These are phyloP conservation scores for Neofusicoccum sp. DNA, from an alignment of 2,329 filamentous ascomycete species.

Conservation along the genomic window DNA sequence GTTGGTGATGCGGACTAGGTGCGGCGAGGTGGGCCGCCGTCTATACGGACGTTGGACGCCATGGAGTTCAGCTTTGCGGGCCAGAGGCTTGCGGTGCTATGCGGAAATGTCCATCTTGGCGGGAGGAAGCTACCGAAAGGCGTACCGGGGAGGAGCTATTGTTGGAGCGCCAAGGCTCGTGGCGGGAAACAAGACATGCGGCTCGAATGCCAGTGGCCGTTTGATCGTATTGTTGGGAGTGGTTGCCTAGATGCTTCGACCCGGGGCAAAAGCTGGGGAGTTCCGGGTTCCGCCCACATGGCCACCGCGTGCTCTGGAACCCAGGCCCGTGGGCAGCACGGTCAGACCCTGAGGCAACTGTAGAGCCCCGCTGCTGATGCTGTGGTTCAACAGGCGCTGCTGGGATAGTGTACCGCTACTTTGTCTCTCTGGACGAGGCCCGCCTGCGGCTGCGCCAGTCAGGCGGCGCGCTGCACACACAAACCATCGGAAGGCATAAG, in stretches of 20 bases:
- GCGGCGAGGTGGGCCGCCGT: not conserved
- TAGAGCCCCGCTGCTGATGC: not conserved
- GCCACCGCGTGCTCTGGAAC: not conserved
- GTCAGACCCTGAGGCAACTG: not conserved
- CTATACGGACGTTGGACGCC: not conserved
- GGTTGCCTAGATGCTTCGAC: not conserved
- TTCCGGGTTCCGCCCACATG: not conserved
- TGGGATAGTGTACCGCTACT: not conserved
- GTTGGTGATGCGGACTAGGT: not conserved
- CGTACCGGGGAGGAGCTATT: not conserved
- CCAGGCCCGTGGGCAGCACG: not conserved
- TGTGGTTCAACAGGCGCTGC: not conserved
- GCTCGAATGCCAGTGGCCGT: not conserved
- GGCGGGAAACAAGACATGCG: not conserved
- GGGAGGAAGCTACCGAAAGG: not conserved
- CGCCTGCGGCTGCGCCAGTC: not conserved
- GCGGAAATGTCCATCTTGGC: not conserved
- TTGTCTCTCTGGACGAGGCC: not conserved
- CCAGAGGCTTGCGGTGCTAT: not conserved
- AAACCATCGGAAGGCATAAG: not conserved
- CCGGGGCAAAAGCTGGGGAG: not conserved
- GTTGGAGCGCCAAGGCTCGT: not conserved
- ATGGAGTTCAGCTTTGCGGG: conserved; percentile 4
- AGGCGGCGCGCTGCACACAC: not conserved
- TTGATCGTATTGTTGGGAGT: not conserved